A percentile compares a stretch with the other conserved stretches of the same genome.
Conservation (phyloP, 352 stramenopile species). For the Phytophthora podocarpi region DNA sequence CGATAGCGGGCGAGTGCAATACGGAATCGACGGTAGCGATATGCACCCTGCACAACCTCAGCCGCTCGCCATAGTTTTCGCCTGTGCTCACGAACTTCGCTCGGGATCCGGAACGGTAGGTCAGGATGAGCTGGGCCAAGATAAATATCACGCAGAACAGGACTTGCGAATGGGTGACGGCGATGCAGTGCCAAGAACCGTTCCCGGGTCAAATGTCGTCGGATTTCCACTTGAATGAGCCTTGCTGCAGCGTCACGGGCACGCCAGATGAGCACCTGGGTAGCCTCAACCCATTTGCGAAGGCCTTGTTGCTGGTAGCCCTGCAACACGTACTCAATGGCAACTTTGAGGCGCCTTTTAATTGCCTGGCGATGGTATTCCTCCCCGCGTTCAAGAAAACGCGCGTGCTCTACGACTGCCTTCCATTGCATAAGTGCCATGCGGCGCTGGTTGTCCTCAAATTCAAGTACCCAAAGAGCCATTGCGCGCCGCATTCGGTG, state of each 20-base stretch:
- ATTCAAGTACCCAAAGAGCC: constrained; percentile 70
- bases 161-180: constrained; percentile 43
- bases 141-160: constrained; percentile 59
- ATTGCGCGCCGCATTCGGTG: constrained; percentile 75
- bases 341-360: constrained; percentile 62
- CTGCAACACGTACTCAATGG: constrained; percentile 73
- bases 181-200: constrained; percentile 55
- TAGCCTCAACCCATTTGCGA: constrained; percentile 57
- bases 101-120: constrained; percentile 53
- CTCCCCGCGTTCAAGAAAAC: constrained; percentile 56
- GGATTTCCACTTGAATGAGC: constrained; percentile 59
- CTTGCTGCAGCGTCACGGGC: constrained; percentile 55
- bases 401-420: constrained; percentile 66
- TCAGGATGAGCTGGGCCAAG: constrained; percentile 42
- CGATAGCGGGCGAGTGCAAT: constrained; percentile 58
- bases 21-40: constrained; percentile 60
- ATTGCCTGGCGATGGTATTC: constrained; percentile 67
- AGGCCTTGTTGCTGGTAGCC: constrained; percentile 68
- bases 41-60: constrained; percentile 59
- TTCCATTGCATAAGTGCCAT: constrained; percentile 85
- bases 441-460: constrained; percentile 77
- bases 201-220: constrained; percentile 42
- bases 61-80: constrained; percentile 66
- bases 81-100: constrained; percentile 56
- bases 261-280: constrained; percentile 63